phyloP scores from a whole-genome alignment of 176 grass and related monocot genomes.

The Musa acuminata region DNA sequence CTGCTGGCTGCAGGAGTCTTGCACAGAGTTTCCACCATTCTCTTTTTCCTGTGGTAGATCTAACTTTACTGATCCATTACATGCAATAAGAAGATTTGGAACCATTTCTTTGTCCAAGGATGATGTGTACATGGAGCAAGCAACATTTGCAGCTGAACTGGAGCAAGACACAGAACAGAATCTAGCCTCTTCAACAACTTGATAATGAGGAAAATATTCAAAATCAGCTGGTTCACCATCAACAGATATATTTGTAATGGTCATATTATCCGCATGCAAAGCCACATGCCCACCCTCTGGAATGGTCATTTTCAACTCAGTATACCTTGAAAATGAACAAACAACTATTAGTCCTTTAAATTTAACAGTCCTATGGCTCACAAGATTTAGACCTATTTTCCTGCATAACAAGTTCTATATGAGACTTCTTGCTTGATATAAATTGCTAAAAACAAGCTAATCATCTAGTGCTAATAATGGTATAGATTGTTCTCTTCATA shows the following conservation, averaged over 20 bases:
- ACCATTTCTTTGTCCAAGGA: conserved; percentile 60
- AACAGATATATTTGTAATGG: conserved; percentile 58
- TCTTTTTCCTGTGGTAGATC: conserved; percentile 38
- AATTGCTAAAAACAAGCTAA: not conserved
- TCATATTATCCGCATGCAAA: conserved; percentile 82
- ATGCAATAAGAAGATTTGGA: conserved; percentile 69
- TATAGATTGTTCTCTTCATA: too few relatives aligned
- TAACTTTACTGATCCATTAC: conserved; percentile 41
- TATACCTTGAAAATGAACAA: conserved; percentile 58
- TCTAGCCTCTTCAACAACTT: conserved; percentile 47
- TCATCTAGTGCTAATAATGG: not conserved
- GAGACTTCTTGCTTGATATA: not conserved
- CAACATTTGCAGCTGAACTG: conserved; percentile 75
- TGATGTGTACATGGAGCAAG: conserved; percentile 57
- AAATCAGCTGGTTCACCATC: conserved; percentile 69
- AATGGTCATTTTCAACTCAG: conserved; percentile 65
- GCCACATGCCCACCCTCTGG: conserved; percentile 56
- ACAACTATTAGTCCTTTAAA: not conserved
- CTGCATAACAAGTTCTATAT: not conserved
- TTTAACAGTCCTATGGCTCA: not conserved
- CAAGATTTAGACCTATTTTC: not conserved
- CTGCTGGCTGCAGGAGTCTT: conserved; percentile 29
- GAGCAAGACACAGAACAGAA: conserved; percentile 71
- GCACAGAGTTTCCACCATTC: conserved; percentile 34
- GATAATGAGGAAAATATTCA: conserved; percentile 71